Base-by-base conservation (phyloP, 352 stramenopile species). In the Phytopythium litorale region DNA sequence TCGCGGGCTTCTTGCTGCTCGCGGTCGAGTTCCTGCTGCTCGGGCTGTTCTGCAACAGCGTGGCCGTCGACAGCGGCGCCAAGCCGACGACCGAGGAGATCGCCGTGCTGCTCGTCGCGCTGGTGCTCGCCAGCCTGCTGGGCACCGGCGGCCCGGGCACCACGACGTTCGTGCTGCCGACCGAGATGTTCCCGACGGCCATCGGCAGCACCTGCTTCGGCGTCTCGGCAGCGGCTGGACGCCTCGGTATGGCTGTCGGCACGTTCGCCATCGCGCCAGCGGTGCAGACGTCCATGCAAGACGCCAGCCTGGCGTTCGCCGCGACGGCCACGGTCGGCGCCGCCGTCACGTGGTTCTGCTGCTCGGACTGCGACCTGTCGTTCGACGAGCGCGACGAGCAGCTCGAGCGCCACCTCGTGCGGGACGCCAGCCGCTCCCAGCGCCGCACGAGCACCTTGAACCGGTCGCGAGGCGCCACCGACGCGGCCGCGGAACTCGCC, bases 1-100 rank as follows among this genome's bases (percentile, higher is more conserved):
- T 94, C 25, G 75, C 89, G 46, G 87, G 87, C 11, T 95, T 95
- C 50, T 7, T 32, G n/a, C 45, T 51, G 21, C 45, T 51, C 45
- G 45, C 45, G 21, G 18, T 51, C 45, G 45, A 51, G 21, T 51
- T 51, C n/a, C 45, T 51, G 21, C 21, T 32, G 45, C 45, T 51
- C 21, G 45, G 9, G 15, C 28, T 56, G 15, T 23, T 56, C 16
- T 35, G 25, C 12, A 16, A 4, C 15, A 28, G 25, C 5, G 28
- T 38, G 4, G 7, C 49, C 25, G 15, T 40, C 6, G 3, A 23
- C 7, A 18, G 25, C 13, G 16, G 32, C 28, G 30, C 3, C 25
- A 7, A 40, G 15, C 28, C 49, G 28, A 35, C 49, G 16, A 23
- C 49, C 4, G 25, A 16, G 21, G 45, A 51, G 21, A 51, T 23